A percentile compares a stretch with the other conserved stretches of the same genome.
Conservation (phyloP, 1,139 yeast species). For the Yamadazyma membranifaciens region DNA sequence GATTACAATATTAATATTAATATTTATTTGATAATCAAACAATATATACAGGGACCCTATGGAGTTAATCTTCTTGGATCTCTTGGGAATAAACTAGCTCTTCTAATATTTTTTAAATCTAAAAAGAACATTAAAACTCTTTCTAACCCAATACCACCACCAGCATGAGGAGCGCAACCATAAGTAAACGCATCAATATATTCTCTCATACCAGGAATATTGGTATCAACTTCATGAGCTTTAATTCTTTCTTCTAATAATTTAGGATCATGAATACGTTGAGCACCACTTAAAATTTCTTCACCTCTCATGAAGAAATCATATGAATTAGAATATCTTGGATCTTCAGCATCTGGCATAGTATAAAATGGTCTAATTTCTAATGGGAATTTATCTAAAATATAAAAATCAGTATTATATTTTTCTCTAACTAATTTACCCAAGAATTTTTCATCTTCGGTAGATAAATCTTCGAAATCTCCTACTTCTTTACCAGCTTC, state of each 20-base stretch:
- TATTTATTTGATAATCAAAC: too few relatives aligned
- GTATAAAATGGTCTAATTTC: conserved; percentile 98
- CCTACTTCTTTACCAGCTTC: conserved; percentile 79
- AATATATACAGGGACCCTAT: conserved; percentile 21
- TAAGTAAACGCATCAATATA: conserved; percentile 89
- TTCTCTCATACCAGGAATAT: conserved; percentile 78
- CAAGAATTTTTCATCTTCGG: conserved; percentile 90
- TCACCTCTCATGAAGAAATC: conserved; percentile 99
- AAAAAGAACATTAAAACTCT: conserved; percentile 98
- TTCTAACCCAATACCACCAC: conserved; percentile 99
- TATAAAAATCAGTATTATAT: conserved; percentile 96
- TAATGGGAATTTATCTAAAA: conserved; percentile 96
- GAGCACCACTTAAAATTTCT: conserved; percentile 98
- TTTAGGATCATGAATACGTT: conserved; percentile 93
- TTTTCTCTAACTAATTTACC: conserved; percentile 91
- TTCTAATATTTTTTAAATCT: conserved; percentile 93
- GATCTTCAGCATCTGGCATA: conserved; percentile 94
- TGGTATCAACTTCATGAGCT: conserved; percentile 80
- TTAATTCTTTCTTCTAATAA: conserved; percentile 79
- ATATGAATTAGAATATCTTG: conserved; percentile 89
- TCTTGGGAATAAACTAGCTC: conserved; percentile 98
- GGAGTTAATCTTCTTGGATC: conserved; percentile 96
- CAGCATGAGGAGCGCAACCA: conserved; percentile 99
- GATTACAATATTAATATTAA: too few relatives aligned
- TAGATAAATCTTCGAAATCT: conserved; percentile 85